Evolutionary conservation across 202 grass and related monocot genomes (phyloP), one percentile per base, ranked within the genome.

Genomic region (Eragrostis tef): DNA sequence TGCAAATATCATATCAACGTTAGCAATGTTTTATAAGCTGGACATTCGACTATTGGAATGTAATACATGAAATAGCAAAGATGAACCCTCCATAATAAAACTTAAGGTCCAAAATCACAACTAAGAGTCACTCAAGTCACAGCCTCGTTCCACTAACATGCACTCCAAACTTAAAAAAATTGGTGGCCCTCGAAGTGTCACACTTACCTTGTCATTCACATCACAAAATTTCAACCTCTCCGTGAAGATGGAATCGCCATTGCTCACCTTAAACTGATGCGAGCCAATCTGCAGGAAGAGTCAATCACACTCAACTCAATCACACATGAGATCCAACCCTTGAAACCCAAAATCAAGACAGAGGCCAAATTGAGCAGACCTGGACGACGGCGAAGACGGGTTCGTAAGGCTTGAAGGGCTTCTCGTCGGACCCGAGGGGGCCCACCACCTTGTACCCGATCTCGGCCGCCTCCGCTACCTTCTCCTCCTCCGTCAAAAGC

Each of bases 191-290:
- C 20, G 12, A 34, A 17, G 73, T 20, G 47, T 4, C 42, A 67
- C 25, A 57, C 21, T 73, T 90, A 91, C 95, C 90, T 98, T 98
- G 65, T 95, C 92, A 79, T 98, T 98, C 44, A 98, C 90, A 82
- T 91, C 88, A 42, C 95, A 95, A 63, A 89, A 95, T 61, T 98
- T 98, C 73, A 95, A 78, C 83, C 91, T 95, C 80, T 98, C 95
- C 2, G 92, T 93, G 58, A 98, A 98, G 87, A 98, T 98, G 3
- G 92, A 93, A 46, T 98, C 95, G 27, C 92, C 95, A 41, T 95
- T 99, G 87, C 96, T 99, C 73, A 99, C 90, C 82, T 99, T 99
- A 69, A 99, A 99, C 83, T 99, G 96, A 46, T 99, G 96, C 57
- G 92, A 99, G 59, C 96, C 96, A 81, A 99, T 91, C 96, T 95